Evolutionary conservation across 2,329 filamentous ascomycete genomes (phyloP).

Genomic region (Ascochyta pisi): DNA sequence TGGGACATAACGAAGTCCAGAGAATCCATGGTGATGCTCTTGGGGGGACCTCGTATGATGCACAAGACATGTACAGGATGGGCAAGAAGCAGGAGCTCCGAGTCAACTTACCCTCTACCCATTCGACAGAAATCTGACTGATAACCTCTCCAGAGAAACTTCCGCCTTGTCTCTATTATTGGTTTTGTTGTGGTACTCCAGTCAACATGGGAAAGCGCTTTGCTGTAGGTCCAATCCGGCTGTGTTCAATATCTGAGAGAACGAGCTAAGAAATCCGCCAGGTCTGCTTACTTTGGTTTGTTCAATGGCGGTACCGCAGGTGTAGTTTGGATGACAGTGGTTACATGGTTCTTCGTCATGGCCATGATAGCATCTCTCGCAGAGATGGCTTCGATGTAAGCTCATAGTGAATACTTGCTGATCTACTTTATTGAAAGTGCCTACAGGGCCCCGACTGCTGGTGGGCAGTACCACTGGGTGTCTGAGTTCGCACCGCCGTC

Average conservation of each 20-base stretch:
- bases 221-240: constrained; percentile 14
- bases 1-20: constrained; percentile 9
- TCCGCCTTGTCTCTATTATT: constrained; percentile 27
- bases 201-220: constrained; percentile 28
- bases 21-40: constrained; percentile 15
- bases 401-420: background rate
- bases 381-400: constrained; percentile 43
- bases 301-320: constrained; percentile 39
- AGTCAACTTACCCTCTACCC: constrained; percentile 4
- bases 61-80: constrained; percentile 32
- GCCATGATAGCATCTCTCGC: constrained; percentile 29
- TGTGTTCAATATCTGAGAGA: background rate
- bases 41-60: constrained; percentile 24
- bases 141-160: constrained; percentile 21
- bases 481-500: constrained; percentile 43
- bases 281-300: constrained; percentile 22
- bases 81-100: constrained; percentile 32
- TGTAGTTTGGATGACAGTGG: constrained; percentile 36
- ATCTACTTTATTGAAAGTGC: background rate
- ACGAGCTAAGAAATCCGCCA: constrained; percentile 1
- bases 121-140: background rate
- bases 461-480: constrained; percentile 31
- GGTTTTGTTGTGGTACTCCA: constrained; percentile 25
- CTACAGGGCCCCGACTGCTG: constrained; percentile 26
- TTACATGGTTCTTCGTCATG: constrained; percentile 31